Base-by-base conservation (phyloP, 2,329 filamentous ascomycete species). In the Xylaria arbuscula region DNA sequence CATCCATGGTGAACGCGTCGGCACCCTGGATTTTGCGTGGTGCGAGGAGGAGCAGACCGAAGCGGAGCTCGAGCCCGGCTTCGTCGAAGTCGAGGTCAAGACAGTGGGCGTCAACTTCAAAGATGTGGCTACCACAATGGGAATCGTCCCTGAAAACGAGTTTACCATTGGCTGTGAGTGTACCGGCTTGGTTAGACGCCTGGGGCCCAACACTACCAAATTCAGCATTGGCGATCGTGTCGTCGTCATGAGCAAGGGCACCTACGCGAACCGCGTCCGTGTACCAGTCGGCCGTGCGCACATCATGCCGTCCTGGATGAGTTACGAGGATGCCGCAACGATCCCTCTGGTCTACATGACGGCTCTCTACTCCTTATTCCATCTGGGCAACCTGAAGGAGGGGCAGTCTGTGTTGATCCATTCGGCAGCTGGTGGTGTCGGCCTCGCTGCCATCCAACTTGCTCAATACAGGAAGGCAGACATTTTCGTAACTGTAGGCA, bases 291-390 rank as follows among this genome's bases (percentile, higher is more conserved):
- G 28, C 5, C 28, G 28, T 28, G 28, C 28, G 28, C 5, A 28
- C 28, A 28, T 28, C 3, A 28, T 28, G 28, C 28, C 28, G 28
- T 28, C 5, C 28, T 28, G 28, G 28, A 28, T 28, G 28, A 28
- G 28, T 28, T 28, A 28, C 5, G 28, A 28, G 28, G 28, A 28
- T 28, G 28, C 28, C 28, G 28, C 28, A 28, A 28, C 28, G 28
- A 4, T 81, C n/a, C 82, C 83, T 0, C 77, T 82, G 1, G 77
- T 81, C 66, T 80, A 75, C 64, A n/a, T 74, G 13, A 79, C 77
- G 0, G 72, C 77, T 1, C 65, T 79, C 10, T 75, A 80, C 36
- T 67, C 73, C 0, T 66, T 83, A 0, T 73, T 73, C n/a, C 22
- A 79, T 15, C 34, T 79, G 0, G 70, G 63, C 1, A 61, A 71